These are phyloP conservation scores for Mycena galericulata DNA, from an alignment of 768 basidiomycete genomes.

Conservation along the genomic window DNA sequence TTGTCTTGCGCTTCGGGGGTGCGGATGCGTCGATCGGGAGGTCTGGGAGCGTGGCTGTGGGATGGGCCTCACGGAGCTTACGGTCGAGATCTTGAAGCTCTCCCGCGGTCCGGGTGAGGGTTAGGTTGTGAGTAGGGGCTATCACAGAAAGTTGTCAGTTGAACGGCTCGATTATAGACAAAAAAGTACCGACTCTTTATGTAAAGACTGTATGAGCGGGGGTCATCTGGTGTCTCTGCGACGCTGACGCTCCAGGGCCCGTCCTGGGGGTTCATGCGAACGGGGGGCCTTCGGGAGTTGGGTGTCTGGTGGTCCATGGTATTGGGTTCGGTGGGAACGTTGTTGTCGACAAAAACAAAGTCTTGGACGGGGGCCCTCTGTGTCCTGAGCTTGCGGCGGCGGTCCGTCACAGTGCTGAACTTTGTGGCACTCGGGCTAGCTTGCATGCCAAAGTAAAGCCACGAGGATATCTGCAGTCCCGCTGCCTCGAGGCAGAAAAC, in stretches of 20 bases:
- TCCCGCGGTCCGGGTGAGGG: constrained; percentile 80
- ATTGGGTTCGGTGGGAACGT: constrained; percentile 56
- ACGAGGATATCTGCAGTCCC: too few species aligned
- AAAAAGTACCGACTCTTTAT: constrained; percentile 84
- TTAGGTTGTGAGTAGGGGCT: constrained; percentile 93
- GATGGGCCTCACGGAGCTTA: constrained; percentile 78
- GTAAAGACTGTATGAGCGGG: constrained; percentile 83
- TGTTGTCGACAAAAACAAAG: constrained; percentile 51
- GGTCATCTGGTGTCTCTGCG: constrained; percentile 84
- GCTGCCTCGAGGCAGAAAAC: constrained; percentile 34
- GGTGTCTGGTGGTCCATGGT: constrained; percentile 53
- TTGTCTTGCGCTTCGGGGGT: constrained; percentile 68
- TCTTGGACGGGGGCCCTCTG: constrained; percentile 17
- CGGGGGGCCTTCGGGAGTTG: constrained; percentile 56
- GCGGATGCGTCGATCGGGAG: constrained; percentile 71
- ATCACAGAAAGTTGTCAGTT: constrained; percentile 44
- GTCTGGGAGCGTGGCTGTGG: constrained; percentile 66
- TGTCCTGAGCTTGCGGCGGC: constrained; percentile 30
- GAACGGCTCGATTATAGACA: constrained; percentile 17
- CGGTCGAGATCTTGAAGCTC: constrained; percentile 87
- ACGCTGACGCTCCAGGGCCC: constrained; percentile 91
- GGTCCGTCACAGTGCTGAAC: constrained; percentile 34
- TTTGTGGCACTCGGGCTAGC: constrained; percentile 9
- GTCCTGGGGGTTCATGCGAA: constrained; percentile 79
- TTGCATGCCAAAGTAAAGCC: constrained; percentile 20